These are phyloP conservation scores for Begonia masoniana DNA, from an alignment of 306 rosid genomes.

Conservation along the genomic window DNA sequence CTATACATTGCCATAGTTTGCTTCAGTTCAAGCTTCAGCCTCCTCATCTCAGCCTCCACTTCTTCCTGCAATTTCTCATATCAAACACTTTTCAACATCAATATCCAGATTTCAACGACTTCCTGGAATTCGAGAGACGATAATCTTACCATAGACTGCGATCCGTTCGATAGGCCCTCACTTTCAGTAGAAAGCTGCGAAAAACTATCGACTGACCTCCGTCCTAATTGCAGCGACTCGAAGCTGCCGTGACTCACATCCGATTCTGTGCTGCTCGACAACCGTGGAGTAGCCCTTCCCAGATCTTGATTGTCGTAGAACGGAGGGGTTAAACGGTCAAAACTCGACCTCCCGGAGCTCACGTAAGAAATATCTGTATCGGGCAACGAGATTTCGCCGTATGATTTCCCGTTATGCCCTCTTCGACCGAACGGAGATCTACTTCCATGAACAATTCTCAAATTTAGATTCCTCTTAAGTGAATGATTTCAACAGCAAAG, in stretches of 20 bases:
- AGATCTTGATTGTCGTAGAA: conserved; percentile 24
- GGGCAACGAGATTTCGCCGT: conserved; percentile 22
- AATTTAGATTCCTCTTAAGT: neutral
- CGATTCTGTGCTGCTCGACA: conserved; percentile 37
- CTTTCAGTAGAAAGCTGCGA: conserved; percentile 45
- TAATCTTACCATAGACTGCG: conserved; percentile 45
- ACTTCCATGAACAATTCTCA: conserved; percentile 16
- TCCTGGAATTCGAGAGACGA: too few relatives aligned
- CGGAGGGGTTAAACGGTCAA: conserved; percentile 33
- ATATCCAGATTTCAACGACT: too few relatives aligned
- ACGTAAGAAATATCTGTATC: conserved; percentile 61
- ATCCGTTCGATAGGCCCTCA: conserved; percentile 30
- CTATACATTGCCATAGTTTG: conserved; percentile 97
- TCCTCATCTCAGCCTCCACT: conserved; percentile 81
- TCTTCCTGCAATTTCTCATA: conserved; percentile 46
- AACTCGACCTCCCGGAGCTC: conserved; percentile 50
- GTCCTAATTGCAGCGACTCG: conserved; percentile 31
- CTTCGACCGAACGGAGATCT: conserved; percentile 84
- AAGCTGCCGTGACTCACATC: conserved; percentile 47
- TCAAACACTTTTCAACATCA: too few relatives aligned
- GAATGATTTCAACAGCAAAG: neutral
- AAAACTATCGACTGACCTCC: conserved; percentile 49
- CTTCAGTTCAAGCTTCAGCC: conserved; percentile 84
- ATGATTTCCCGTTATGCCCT: conserved; percentile 36
- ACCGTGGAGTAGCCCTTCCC: conserved; percentile 25